Evolutionary conservation across 305 asterid genomes (phyloP), one percentile per base, ranked within the genome.

Genomic region (Solanum hybrid): DNA sequence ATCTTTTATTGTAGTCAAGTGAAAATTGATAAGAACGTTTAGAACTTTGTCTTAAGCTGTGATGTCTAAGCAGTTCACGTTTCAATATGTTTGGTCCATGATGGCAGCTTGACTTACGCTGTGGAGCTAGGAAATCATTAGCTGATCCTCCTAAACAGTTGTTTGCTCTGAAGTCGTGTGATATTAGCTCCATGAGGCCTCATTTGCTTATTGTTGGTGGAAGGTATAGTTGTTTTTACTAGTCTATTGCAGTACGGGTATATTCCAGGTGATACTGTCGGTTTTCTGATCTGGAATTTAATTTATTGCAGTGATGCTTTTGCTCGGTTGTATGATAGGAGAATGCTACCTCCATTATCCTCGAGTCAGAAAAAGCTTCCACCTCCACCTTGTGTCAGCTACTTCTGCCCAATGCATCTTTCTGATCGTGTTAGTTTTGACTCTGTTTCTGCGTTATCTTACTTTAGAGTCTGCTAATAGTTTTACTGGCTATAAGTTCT

Each of bases 121-220:
- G 94, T 76, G 99, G 99, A 92, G 96, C 96, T 88, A 98, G 95
- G 93, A 96, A 92, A 90, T 94, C 99, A 86, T 92, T 98, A 90
- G 92, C 95, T 76, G 99, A 98, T 90, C 98, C 97, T 88, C 99
- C 99, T 11, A 96, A 93, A 92, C 98, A 95, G 87, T 88, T 94
- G 84, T 98, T 98, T 92, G 92, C 92, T 67, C 92, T 98, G 94
- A 97, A 98, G 92, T 98, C 99, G 74, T 98, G 97, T 92, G 99
- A 96, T 92, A 94, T 98, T 93, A 97, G 98, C 92, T 80, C 94
- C 36, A 95, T 96, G 34, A 98, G 99, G 92, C 99, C 99, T 64
- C 98, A 98, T 93, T 92, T 98, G 92, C 99, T 98, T 92, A 97
- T 98, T 90, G 99, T 98, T 93, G 99, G 99, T 86, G 99, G 99